Percentiles rank a stretch among this genome's conserved stretches.
Conservation (phyloP, 116 monocot species). For the Cymodocea nodosa region DNA sequence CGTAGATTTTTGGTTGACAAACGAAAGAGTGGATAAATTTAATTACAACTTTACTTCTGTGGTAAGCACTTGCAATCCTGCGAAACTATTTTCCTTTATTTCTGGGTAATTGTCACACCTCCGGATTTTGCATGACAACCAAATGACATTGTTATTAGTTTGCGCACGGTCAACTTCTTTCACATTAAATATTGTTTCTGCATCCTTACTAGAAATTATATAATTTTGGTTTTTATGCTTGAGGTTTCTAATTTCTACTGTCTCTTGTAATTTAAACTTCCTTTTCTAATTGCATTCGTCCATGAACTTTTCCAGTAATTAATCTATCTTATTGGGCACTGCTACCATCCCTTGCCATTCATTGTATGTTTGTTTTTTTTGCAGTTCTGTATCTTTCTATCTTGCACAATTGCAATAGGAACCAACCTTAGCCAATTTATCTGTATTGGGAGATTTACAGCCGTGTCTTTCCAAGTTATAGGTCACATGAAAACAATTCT, state of each 20-base stretch:
- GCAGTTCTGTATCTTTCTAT: constrained; percentile 32
- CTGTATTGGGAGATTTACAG: constrained; percentile 44
- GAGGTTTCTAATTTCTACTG: too few relatives aligned
- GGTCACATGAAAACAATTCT: constrained; percentile 54
- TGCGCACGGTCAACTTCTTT: too few relatives aligned
- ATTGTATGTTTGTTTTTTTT: background rate
- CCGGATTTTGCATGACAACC: too few relatives aligned
- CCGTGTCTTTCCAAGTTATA: constrained; percentile 43
- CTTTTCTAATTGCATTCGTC: too few relatives aligned
- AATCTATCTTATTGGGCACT: background rate
- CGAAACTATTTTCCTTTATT: background rate
- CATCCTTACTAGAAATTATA: background rate
- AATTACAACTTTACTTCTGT: constrained; percentile 25
- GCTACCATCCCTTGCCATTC: background rate
- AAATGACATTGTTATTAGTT: too few relatives aligned
- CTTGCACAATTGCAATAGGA: constrained; percentile 38
- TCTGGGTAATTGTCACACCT: too few relatives aligned
- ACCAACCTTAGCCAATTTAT: constrained; percentile 51
- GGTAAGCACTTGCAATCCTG: constrained; percentile 18
- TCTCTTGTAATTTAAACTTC: too few relatives aligned
- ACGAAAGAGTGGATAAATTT: constrained; percentile 38
- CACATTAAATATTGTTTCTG: background rate
- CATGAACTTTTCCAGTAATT: too few relatives aligned
- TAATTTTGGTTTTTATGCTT: background rate
- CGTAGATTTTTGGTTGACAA: constrained; percentile 41